Percentiles rank a stretch among this genome's conserved stretches.
Conservation (phyloP, 257 asterid species). For the Cordia subcordata region DNA sequence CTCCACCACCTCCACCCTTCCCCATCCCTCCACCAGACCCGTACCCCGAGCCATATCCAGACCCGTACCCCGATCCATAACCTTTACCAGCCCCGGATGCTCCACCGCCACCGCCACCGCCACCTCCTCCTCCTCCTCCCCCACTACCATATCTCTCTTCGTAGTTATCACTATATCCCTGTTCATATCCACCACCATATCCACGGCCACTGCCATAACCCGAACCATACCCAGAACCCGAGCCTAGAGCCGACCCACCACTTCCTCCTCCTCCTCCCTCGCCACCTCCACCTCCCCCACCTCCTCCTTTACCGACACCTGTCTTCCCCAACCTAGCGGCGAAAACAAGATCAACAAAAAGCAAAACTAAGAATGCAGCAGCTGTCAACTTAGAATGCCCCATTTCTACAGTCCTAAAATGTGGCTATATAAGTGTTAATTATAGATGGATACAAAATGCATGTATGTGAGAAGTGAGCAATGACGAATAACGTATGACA, state of each 20-base stretch:
- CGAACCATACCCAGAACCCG: slow-evolving; percentile 21
- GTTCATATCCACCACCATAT: slow-evolving; percentile 41
- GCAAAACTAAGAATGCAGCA: slow-evolving; percentile 36
- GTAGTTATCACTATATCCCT: no score
- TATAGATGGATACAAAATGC: neutral
- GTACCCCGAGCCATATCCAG: slow-evolving; percentile 35
- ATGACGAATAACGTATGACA: slow-evolving; percentile 19
- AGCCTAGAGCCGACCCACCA: slow-evolving; percentile 11
- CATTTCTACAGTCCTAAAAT: slow-evolving; percentile 23
- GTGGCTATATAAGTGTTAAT: no score
- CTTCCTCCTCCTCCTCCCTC: slow-evolving; percentile 8
- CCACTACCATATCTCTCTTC: no score
- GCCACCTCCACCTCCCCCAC: slow-evolving; percentile 17
- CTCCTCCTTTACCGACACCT: slow-evolving; percentile 16
- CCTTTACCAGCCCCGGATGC: slow-evolving; percentile 35
- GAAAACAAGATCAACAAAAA: slow-evolving; percentile 44
- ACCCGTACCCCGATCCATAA: slow-evolving; percentile 10
- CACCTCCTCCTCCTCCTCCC: slow-evolving; percentile 23
- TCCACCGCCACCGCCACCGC: slow-evolving; percentile 40
- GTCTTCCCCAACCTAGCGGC: slow-evolving; percentile 41
- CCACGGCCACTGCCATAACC: slow-evolving; percentile 28
- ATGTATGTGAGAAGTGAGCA: slow-evolving; percentile 2
- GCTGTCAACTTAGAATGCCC: slow-evolving; percentile 29
- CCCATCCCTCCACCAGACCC: slow-evolving; percentile 32
- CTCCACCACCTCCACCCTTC: slow-evolving; percentile 16